Percentiles rank a stretch among this genome's conserved stretches.
Conservation (phyloP, 1,284 basidiomycete genomes). For the Apiotrichum mycotoxinovorans region DNA sequence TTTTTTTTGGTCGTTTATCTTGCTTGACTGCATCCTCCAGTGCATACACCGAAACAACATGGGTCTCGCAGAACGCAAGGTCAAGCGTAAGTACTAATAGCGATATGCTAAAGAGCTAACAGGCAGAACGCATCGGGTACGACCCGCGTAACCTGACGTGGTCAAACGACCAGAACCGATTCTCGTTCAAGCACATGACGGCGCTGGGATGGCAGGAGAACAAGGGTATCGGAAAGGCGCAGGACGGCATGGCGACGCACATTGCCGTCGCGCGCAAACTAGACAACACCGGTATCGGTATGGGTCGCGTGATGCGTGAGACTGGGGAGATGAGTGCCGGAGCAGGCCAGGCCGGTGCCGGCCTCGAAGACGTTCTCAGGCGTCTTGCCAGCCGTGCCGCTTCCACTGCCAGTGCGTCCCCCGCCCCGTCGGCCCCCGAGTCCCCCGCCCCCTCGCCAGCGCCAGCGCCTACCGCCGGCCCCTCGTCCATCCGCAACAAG, state of each 20-base stretch:
- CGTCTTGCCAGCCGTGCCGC: conserved; percentile 30
- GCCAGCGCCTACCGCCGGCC: conserved; percentile 23
- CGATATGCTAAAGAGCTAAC: neutral
- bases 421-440: conserved; percentile 20
- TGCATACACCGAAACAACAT: conserved; percentile 27
- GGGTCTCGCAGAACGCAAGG: conserved; percentile 50
- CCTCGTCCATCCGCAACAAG: conserved; percentile 33
- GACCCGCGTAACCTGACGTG: conserved; percentile 51
- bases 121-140: conserved; percentile 44
- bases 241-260: conserved; percentile 46
- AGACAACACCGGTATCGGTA: conserved; percentile 51
- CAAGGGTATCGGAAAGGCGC: conserved; percentile 41
- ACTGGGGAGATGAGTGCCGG: conserved; percentile 42
- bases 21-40: too few relatives aligned
- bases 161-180: conserved; percentile 49
- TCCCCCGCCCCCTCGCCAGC: conserved; percentile 19
- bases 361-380: conserved; percentile 46
- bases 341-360: conserved; percentile 46
- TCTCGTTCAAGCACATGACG: conserved; percentile 50
- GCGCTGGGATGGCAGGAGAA: conserved; percentile 48
- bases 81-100: conserved; percentile 42
- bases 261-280: conserved; percentile 49
- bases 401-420: conserved; percentile 15
- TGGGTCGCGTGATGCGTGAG: conserved; percentile 45
- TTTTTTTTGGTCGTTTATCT: neutral